Evolutionary conservation across 371 early-diverging fungal genomes (phyloP).

Genomic region (Capillidium heterosporum): DNA sequence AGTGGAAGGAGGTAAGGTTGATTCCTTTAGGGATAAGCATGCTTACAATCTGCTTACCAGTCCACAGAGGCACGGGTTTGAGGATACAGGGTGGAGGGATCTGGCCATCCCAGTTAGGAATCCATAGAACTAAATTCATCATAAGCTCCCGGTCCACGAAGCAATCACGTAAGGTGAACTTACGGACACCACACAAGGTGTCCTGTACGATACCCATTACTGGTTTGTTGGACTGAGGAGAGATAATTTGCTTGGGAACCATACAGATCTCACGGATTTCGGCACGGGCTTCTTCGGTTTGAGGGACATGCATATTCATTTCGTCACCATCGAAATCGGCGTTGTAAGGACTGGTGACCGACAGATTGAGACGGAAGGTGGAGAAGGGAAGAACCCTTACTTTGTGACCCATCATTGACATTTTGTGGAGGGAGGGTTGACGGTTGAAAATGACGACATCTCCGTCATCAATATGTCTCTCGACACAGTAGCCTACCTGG

Average conservation of each 20-base stretch:
- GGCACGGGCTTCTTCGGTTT: conserved; percentile 84
- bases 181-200: conserved; percentile 91
- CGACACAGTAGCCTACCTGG: conserved; percentile 89
- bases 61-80: conserved; percentile 94
- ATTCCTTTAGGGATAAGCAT: conserved; percentile 87
- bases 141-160: conserved; percentile 83
- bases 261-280: conserved; percentile 93
- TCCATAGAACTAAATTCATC: conserved; percentile 91
- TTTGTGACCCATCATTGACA: conserved; percentile 99
- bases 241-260: conserved; percentile 96
- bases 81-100: conserved; percentile 88
- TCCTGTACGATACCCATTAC: conserved; percentile 99
- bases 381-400: conserved; percentile 97
- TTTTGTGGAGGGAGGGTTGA: conserved; percentile 99
- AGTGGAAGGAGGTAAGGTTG: conserved; percentile 58
- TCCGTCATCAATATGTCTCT: conserved; percentile 92
- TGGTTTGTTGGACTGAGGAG: conserved; percentile 97
- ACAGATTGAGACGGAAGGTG: conserved; percentile 97
- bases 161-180: conserved; percentile 90
- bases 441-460: conserved; percentile 99
- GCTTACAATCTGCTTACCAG: conserved; percentile 95
- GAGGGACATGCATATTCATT: conserved; percentile 99
- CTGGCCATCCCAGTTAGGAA: conserved; percentile 89
- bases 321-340: conserved; percentile 99
- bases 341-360: conserved; percentile 99